Conservation (phyloP, 257 asterid genomes). For the Ophiorrhiza pumila region DNA sequence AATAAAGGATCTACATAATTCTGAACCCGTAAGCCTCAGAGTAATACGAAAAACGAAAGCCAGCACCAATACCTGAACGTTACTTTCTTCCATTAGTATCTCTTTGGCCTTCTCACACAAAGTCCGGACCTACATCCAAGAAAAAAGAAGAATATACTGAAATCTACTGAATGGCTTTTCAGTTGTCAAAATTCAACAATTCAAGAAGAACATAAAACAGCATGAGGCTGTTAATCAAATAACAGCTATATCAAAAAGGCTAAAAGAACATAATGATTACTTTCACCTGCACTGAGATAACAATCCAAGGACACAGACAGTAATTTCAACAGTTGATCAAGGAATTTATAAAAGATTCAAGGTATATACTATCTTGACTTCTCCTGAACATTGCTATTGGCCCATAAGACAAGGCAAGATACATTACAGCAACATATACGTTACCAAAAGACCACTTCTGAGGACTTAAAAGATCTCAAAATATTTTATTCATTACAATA, state of each 20-base stretch:
- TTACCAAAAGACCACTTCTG: neutral
- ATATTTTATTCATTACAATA: neutral
- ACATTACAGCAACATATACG: no score
- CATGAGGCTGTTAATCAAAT: neutral
- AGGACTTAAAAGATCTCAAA: neutral
- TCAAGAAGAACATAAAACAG: neutral
- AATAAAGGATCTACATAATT: neutral
- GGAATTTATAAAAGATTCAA: neutral
- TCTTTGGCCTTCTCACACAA: constrained; percentile 96
- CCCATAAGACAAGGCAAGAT: neutral
- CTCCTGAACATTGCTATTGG: neutral
- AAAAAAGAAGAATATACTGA: constrained; percentile 15
- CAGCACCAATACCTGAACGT: constrained; percentile 70
- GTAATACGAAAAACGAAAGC: neutral
- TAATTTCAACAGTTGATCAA: neutral
- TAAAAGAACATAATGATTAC: no score
- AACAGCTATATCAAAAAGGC: neutral
- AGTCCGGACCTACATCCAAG: constrained; percentile 60
- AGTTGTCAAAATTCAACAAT: neutral
- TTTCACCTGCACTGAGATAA: no score
- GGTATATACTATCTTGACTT: neutral
- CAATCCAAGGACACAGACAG: neutral
- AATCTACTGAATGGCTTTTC: neutral
- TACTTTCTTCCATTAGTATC: constrained; percentile 82
- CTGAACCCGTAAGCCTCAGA: neutral